phyloP scores from a whole-genome alignment of 2,329 filamentous ascomycete genomes.

The Ophiostoma quercus region DNA sequence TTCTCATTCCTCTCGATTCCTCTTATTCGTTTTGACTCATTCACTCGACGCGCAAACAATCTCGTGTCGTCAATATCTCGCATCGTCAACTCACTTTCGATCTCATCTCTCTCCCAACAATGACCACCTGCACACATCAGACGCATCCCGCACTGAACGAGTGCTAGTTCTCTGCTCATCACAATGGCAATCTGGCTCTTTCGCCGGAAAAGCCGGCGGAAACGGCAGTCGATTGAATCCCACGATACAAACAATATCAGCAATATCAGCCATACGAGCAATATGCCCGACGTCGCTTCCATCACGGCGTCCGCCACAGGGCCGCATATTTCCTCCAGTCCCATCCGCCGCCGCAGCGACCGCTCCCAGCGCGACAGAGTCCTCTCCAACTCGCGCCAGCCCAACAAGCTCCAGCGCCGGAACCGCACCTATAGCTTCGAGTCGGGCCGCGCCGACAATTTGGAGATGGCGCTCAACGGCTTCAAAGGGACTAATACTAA shows the following conservation, averaged over 20 bases:
- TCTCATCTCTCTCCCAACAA: not conserved
- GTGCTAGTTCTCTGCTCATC: not conserved
- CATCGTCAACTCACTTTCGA: not conserved
- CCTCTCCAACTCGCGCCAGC: slow-evolving; percentile 19
- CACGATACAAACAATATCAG: too few relatives aligned
- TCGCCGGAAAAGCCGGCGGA: slow-evolving; percentile 65
- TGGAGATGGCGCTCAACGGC: slow-evolving; percentile 32
- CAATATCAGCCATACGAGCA: too few relatives aligned
- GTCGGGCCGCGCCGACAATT: slow-evolving; percentile 52
- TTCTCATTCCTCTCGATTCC: not conserved
- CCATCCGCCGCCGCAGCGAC: slow-evolving; percentile 28
- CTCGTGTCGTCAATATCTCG: not conserved
- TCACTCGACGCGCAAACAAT: not conserved
- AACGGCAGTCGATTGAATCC: slow-evolving; percentile 31
- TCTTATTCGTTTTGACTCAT: not conserved
- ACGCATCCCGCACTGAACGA: slow-evolving; percentile 13
- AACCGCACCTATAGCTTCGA: slow-evolving; percentile 58
- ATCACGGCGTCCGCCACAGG: slow-evolving; percentile 32
- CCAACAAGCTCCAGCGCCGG: slow-evolving; percentile 46
- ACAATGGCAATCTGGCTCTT: slow-evolving; percentile 81
- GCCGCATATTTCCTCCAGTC: slow-evolving; percentile 23
- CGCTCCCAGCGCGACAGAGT: not conserved
- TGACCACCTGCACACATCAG: not conserved
- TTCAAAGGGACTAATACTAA: not conserved
- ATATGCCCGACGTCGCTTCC: slow-evolving; percentile 19